Percentiles rank a stretch among this genome's conserved stretches.
phyloP scores from a whole-genome alignment of 257 asterid species.

The Solanum ossicruentum region DNA sequence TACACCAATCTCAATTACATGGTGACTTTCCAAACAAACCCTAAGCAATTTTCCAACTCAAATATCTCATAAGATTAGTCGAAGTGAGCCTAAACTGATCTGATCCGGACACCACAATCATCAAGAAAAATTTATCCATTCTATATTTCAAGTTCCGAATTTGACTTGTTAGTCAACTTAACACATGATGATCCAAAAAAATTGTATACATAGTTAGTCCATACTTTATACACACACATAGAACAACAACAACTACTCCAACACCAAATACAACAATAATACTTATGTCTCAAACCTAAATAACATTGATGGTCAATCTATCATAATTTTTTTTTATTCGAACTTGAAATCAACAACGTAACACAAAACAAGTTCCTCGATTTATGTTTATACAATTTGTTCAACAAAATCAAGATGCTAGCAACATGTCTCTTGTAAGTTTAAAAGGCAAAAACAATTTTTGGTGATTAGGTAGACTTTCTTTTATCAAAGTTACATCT shows the following conservation, averaged over 20 bases:
- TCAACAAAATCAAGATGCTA: not conserved
- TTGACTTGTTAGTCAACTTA: not conserved
- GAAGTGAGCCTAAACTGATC: not conserved
- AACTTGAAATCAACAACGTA: not conserved
- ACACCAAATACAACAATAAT: not conserved
- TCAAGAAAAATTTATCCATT: not conserved
- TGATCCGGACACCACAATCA: not conserved
- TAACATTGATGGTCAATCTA: not conserved
- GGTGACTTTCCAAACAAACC: too few species aligned
- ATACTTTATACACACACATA: not conserved
- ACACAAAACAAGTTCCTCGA: not conserved
- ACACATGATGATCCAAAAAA: not conserved
- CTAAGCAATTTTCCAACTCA: not conserved
- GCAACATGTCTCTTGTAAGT: not conserved
- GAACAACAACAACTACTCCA: not conserved
- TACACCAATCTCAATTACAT: too few species aligned
- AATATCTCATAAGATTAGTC: not conserved
- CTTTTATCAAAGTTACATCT: not conserved
- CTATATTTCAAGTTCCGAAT: not conserved
- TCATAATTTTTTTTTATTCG: rapidly evolving
- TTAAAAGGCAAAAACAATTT: not conserved
- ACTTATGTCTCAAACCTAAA: not conserved
- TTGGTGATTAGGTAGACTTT: not conserved
- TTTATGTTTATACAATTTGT: not conserved
- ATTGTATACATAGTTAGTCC: not conserved